Conservation (phyloP, 2,329 filamentous ascomycete genomes). For the Aureobasidium sp. region DNA sequence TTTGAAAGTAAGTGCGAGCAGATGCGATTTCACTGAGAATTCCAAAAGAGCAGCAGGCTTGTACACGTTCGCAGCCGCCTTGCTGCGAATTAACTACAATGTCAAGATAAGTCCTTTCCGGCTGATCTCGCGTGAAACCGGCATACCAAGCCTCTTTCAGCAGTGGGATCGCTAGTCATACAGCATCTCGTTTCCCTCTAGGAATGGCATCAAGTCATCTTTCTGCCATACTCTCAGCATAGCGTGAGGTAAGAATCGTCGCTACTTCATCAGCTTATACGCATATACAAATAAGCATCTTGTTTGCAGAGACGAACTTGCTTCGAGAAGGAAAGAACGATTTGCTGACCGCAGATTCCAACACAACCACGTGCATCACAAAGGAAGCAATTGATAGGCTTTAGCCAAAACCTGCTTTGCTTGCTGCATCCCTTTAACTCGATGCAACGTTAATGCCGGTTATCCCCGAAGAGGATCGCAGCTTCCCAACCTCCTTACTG, state of each 20-base stretch:
- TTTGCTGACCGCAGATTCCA: neutral
- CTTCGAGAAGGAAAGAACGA: conserved; percentile 24
- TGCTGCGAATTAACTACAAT: conserved; percentile 15
- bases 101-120: conserved; percentile 24
- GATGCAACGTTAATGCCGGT: neutral
- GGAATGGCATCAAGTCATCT: neutral
- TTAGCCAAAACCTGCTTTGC: conserved; percentile 1
- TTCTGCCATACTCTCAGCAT: neutral
- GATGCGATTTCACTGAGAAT: neutral
- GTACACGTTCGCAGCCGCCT: neutral
- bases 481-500: conserved; percentile 2
- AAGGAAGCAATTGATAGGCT: neutral
- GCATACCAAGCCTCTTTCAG: conserved; percentile 23
- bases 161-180: conserved; percentile 23
- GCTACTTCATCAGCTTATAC: neutral
- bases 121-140: conserved; percentile 26
- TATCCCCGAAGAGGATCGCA: conserved; percentile 1
- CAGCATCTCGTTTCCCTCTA: conserved; percentile 22
- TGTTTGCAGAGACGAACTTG: neutral
- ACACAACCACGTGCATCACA: neutral
- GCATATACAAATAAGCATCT: neutral
- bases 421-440: neutral
- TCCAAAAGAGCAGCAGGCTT: neutral
- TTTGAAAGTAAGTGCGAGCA: no score
- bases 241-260: neutral